Evolutionary conservation across 345 rosid genomes (phyloP).

Genomic region (Syzygium grande): DNA sequence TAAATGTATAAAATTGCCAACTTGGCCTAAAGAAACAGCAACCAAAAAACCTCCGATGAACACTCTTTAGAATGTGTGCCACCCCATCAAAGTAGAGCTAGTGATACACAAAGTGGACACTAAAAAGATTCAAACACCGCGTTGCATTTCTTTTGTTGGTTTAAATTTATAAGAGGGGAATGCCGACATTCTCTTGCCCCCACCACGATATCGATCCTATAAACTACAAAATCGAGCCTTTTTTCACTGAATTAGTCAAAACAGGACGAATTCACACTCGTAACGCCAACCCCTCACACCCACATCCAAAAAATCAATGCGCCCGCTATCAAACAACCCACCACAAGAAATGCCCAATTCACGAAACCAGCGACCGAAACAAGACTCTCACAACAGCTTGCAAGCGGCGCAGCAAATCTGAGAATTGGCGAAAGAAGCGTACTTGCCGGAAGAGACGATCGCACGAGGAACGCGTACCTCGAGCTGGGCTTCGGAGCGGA

Average conservation of each 20-base stretch:
- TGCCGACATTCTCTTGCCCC: neutral
- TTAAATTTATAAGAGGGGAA: neutral
- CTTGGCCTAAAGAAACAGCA: neutral
- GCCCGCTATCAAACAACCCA: neutral
- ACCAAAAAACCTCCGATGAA: neutral
- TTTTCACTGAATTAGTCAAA: neutral
- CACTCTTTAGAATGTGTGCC: neutral
- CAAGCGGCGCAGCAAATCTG: neutral
- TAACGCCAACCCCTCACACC: neutral
- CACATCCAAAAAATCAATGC: neutral
- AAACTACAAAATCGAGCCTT: neutral
- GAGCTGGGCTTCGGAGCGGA: constrained; percentile 51
- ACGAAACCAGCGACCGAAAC: neutral
- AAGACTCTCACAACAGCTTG: neutral
- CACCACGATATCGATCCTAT: neutral
- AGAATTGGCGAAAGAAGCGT: neutral
- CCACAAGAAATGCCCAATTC: neutral
- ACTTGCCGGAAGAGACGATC: neutral
- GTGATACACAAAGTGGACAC: neutral
- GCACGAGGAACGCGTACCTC: constrained; percentile 19
- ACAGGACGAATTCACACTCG: neutral
- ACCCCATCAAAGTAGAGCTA: neutral
- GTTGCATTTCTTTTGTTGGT: neutral
- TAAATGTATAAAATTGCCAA: neutral
- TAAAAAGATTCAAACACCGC: neutral